phyloP scores from a whole-genome alignment of 805 yeast genomes.

The Allodekkera sacchari region DNA sequence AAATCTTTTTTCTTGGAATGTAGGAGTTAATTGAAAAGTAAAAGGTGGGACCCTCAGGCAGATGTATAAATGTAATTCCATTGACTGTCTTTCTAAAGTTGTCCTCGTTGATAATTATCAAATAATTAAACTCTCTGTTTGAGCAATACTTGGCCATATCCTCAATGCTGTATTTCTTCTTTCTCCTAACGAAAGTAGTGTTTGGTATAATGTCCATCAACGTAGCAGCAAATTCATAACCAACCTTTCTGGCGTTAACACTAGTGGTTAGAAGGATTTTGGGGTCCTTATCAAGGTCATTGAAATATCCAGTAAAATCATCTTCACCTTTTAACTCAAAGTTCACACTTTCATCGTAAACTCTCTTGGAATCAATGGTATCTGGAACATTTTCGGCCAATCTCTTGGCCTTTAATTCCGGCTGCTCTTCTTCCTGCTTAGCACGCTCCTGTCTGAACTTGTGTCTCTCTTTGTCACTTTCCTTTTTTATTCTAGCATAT shows the following conservation, averaged over 20 bases:
- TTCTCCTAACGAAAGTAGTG: slow-evolving; percentile 79
- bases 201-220: slow-evolving; percentile 80
- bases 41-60: slow-evolving; percentile 93
- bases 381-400: slow-evolving; percentile 68
- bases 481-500: slow-evolving; percentile 65
- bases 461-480: slow-evolving; percentile 69
- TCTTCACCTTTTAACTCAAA: slow-evolving; percentile 53
- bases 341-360: slow-evolving; percentile 74
- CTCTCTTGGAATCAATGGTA: slow-evolving; percentile 79
- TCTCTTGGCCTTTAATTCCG: slow-evolving; percentile 75
- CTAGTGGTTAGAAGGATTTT: slow-evolving; percentile 87
- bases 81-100: slow-evolving; percentile 86
- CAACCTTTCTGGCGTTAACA: slow-evolving; percentile 75
- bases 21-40: slow-evolving; percentile 80
- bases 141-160: slow-evolving; percentile 81
- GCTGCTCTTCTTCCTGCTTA: slow-evolving; percentile 78
- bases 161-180: slow-evolving; percentile 72
- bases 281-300: slow-evolving; percentile 48
- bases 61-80: slow-evolving; percentile 86
- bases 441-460: slow-evolving; percentile 73
- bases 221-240: slow-evolving; percentile 84
- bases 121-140: slow-evolving; percentile 79
- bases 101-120: slow-evolving; percentile 87
- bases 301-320: slow-evolving; percentile 54
- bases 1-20: slow-evolving; percentile 63